Percentiles rank a stretch among this genome's conserved stretches.
These are phyloP conservation scores for Boletus rubropictus DNA, from an alignment of 768 basidiomycete species.

Conservation along the genomic window DNA sequence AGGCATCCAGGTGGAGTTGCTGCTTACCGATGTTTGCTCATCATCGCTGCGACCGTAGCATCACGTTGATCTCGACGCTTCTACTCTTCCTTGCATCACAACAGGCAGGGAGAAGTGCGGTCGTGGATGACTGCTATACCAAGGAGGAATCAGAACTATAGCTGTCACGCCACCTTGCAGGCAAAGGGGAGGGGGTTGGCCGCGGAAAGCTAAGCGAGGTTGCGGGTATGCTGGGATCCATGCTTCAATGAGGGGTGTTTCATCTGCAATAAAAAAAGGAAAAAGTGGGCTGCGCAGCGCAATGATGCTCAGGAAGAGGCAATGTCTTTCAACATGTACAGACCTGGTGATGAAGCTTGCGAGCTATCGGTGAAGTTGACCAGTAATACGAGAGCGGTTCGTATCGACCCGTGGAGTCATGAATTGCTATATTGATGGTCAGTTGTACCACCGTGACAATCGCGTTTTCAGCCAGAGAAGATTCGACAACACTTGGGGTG, in stretches of 20 bases:
- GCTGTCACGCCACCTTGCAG: slow-evolving; percentile 25
- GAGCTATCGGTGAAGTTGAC: not conserved
- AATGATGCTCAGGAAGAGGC: slow-evolving; percentile 8
- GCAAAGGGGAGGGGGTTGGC: slow-evolving; percentile 21
- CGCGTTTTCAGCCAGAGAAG: slow-evolving; percentile 15
- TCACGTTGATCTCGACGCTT: slow-evolving; percentile 27
- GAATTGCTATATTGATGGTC: slow-evolving; percentile 2
- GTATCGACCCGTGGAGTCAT: slow-evolving; percentile 4
- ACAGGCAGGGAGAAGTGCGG: slow-evolving; percentile 23
- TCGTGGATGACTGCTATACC: slow-evolving; percentile 19
- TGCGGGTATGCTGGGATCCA: slow-evolving; percentile 17
- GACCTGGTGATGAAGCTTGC: slow-evolving; percentile 2
- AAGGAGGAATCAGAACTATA: slow-evolving; percentile 17
- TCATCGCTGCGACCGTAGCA: slow-evolving; percentile 22
- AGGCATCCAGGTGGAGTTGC: slow-evolving; percentile 12
- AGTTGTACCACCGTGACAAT: slow-evolving; percentile 12
- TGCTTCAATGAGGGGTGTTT: slow-evolving; percentile 16
- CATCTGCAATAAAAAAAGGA: slow-evolving; percentile 9
- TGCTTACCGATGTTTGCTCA: slow-evolving; percentile 22
- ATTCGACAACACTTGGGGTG: slow-evolving; percentile 13
- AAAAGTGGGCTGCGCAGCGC: slow-evolving; percentile 2
- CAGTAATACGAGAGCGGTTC: not conserved
- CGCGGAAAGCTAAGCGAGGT: slow-evolving; percentile 26
- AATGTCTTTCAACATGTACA: slow-evolving; percentile 10
- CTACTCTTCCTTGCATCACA: slow-evolving; percentile 19